A percentile compares a stretch with the other conserved stretches of the same genome.
These are phyloP conservation scores for Gremmenia infestans DNA, from an alignment of 2,329 filamentous ascomycete species.

Conservation along the genomic window DNA sequence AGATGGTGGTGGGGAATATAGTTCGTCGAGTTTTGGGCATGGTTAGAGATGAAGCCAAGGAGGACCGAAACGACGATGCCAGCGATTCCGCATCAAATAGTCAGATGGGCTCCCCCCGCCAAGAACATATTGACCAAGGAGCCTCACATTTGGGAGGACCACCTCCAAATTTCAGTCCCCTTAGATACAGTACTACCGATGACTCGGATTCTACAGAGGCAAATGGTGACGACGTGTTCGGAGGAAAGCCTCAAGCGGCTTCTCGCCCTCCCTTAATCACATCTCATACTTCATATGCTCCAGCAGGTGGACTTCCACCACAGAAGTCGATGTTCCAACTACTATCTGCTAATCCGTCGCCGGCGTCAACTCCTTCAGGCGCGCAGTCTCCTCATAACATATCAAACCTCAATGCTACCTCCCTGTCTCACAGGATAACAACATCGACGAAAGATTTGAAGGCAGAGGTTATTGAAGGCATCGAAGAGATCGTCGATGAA, in stretches of 20 bases:
- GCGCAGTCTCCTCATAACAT: constrained; percentile 43
- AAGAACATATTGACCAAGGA: constrained; percentile 16
- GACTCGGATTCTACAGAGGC: constrained; percentile 15
- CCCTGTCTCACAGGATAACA: constrained; percentile 26
- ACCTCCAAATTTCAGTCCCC: constrained; percentile 20
- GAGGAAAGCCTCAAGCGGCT: constrained; percentile 11
- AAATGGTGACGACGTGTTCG: constrained; percentile 24
- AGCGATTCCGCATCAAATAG: constrained; percentile 30
- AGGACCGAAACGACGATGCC: constrained; percentile 60
- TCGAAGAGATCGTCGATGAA: constrained; percentile 94
- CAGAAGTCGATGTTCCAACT: constrained; percentile 81
- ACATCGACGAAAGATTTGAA: constrained; percentile 61
- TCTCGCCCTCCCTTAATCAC: constrained; percentile 57
- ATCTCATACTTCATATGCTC: constrained; percentile 59
- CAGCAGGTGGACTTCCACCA: constrained; percentile 45
- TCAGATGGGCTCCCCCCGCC: constrained; percentile 26
- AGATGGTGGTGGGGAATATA: constrained; percentile 91
- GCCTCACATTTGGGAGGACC: constrained; percentile 6
- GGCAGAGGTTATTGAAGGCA: constrained; percentile 88
- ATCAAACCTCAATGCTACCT: constrained; percentile 20
- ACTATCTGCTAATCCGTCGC: constrained; percentile 63
- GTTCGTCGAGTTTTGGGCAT: constrained; percentile 84
- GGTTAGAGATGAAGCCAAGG: constrained; percentile 85
- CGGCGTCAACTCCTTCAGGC: constrained; percentile 48
- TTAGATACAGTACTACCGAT: constrained; percentile 27